phyloP scores from a whole-genome alignment of 2,329 filamentous ascomycete genomes.

The Cyphellophora europaea region DNA sequence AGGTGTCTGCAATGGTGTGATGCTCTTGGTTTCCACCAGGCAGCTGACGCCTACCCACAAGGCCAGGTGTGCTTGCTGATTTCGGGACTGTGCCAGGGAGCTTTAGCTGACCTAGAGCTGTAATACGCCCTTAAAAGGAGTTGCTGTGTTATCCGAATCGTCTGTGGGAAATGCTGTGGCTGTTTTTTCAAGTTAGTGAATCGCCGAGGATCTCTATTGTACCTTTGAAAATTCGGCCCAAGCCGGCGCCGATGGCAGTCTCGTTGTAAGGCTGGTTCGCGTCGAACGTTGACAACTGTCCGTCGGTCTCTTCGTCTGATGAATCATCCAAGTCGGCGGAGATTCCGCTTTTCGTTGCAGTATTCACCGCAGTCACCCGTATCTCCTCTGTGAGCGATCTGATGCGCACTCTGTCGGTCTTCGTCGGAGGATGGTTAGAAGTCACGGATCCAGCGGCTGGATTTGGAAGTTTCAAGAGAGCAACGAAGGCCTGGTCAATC shows the following conservation, averaged over 20 bases:
- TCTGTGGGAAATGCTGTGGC: too few relatives aligned
- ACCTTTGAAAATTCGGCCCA: conserved; percentile 15
- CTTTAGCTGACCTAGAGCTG: too few relatives aligned
- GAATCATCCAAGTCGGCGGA: conserved; percentile 7
- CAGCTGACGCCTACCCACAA: too few relatives aligned
- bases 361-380: conserved; percentile 14
- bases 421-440: conserved; percentile 46
- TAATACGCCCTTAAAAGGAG: too few relatives aligned
- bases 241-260: conserved; percentile 4
- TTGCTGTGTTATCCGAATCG: too few relatives aligned
- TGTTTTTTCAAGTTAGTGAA: too few relatives aligned
- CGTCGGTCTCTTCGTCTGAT: conserved; percentile 8
- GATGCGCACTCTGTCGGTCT: conserved; percentile 81
- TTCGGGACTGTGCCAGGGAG: too few relatives aligned
- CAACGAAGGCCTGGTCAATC: conserved; percentile 74
- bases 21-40: too few relatives aligned
- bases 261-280: conserved; percentile 12
- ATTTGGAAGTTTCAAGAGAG: conserved; percentile 52
- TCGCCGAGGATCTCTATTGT: conserved; percentile 19
- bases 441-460: conserved; percentile 57
- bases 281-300: conserved; percentile 1
- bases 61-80: too few relatives aligned
- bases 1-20: too few relatives aligned
- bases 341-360: conserved; percentile 10
- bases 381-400: conserved; percentile 21